These are phyloP conservation scores for Rubroboletus satanas DNA, from an alignment of 768 basidiomycete species.

Conservation along the genomic window DNA sequence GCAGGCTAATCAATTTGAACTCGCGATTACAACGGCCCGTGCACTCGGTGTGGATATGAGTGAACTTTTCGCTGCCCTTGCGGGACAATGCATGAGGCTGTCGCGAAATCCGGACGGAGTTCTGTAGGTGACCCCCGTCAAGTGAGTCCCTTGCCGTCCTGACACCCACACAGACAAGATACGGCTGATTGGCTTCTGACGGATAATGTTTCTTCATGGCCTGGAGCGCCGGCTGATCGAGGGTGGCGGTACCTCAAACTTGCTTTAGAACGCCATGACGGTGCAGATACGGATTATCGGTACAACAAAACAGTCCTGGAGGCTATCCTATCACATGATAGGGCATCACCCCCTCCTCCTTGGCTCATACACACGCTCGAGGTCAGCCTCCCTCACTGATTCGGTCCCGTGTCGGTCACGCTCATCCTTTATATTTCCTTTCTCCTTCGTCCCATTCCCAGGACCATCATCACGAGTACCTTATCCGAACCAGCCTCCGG, in stretches of 20 bases:
- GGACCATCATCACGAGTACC: conserved; percentile 77
- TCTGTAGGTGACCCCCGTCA: conserved; percentile 42
- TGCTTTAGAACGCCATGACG: conserved; percentile 76
- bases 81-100: conserved; percentile 74
- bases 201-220: conserved; percentile 78
- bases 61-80: conserved; percentile 74
- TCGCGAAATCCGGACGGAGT: conserved; percentile 57
- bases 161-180: conserved; percentile 49
- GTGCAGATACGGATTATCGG: conserved; percentile 59
- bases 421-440: background rate
- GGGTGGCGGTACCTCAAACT: conserved; percentile 88
- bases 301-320: conserved; percentile 79
- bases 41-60: conserved; percentile 83
- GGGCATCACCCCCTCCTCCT: conserved; percentile 60
- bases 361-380: conserved; percentile 80
- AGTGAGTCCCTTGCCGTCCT: background rate
- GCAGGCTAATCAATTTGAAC: conserved; percentile 73
- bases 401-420: background rate
- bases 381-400: conserved; percentile 36
- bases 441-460: conserved; percentile 1
- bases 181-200: conserved; percentile 80
- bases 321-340: conserved; percentile 66
- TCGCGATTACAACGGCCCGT: conserved; percentile 73
- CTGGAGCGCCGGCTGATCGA: conserved; percentile 72
- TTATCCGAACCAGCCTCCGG: conserved; percentile 73